phyloP scores from a whole-genome alignment of 495 filamentous ascomycete genomes.

The Aspergillus homomorphus region DNA sequence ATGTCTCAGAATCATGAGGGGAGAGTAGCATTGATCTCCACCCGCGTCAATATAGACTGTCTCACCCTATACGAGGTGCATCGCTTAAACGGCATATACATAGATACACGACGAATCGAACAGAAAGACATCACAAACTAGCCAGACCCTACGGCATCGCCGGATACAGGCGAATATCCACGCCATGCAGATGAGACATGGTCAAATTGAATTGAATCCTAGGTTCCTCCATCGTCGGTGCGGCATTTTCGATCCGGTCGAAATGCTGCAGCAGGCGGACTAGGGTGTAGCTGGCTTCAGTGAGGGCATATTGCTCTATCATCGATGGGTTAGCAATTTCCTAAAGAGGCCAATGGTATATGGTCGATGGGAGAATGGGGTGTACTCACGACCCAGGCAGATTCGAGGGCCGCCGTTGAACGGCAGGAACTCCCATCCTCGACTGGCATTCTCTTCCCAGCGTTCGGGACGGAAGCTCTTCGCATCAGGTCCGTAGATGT shows the following conservation, averaged over 20 bases:
- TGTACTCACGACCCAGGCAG: conserved; percentile 78
- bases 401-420: conserved; percentile 84
- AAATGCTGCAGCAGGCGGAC: conserved; percentile 70
- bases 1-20: not conserved
- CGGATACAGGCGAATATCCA: conserved; percentile 34
- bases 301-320: conserved; percentile 69
- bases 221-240: conserved; percentile 31
- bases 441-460: conserved; percentile 58
- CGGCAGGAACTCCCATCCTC: conserved; percentile 70
- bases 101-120: not conserved
- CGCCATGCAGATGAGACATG: conserved; percentile 39
- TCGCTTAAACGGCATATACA: not conserved
- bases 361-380: not conserved
- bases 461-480: conserved; percentile 67
- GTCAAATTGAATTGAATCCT: conserved; percentile 35
- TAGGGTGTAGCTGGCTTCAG: conserved; percentile 74
- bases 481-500: conserved; percentile 48
- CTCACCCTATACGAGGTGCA: not conserved
- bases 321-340: not conserved
- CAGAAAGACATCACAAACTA: not conserved
- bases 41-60: not conserved
- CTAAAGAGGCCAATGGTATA: not conserved
- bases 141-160: not conserved
- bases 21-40: not conserved
- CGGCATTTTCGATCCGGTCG: conserved; percentile 43